Evolutionary conservation across 1,139 yeast species (phyloP).

Genomic region (Sugiyamaella neomexicana): DNA sequence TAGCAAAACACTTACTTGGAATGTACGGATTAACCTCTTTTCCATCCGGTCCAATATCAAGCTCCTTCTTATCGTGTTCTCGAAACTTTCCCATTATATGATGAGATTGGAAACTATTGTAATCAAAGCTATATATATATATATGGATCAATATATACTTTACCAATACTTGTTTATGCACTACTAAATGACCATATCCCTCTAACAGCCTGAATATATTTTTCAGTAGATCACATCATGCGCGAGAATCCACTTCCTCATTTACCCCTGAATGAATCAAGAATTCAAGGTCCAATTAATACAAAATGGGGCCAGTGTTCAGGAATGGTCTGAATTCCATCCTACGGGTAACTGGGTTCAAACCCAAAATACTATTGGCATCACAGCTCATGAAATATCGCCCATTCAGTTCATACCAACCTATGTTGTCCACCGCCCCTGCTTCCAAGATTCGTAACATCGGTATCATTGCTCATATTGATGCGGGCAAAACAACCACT

Average conservation of each 20-base stretch:
- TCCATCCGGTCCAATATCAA: conserved; percentile 39
- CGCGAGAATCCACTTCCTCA: background rate
- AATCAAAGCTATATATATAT: background rate
- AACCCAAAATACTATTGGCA: background rate
- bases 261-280: conserved; percentile 8
- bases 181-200: background rate
- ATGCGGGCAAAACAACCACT: conserved; percentile 87
- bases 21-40: conserved; percentile 41
- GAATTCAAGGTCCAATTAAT: background rate
- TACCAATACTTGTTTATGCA: too few relatives aligned
- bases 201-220: background rate
- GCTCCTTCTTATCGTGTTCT: conserved; percentile 1
- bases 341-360: background rate
- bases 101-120: too few relatives aligned
- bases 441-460: conserved; percentile 55
- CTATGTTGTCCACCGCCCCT: background rate
- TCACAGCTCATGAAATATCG: background rate
- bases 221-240: background rate
- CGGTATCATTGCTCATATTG: conserved; percentile 83
- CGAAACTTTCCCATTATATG: conserved; percentile 5
- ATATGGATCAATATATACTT: background rate
- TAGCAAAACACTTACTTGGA: conserved; percentile 29
- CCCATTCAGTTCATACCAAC: background rate
- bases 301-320: background rate
- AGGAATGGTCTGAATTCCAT: background rate